These are phyloP conservation scores for Fusarium heterosporum DNA, from an alignment of 2,329 filamentous ascomycete species.

Conservation along the genomic window DNA sequence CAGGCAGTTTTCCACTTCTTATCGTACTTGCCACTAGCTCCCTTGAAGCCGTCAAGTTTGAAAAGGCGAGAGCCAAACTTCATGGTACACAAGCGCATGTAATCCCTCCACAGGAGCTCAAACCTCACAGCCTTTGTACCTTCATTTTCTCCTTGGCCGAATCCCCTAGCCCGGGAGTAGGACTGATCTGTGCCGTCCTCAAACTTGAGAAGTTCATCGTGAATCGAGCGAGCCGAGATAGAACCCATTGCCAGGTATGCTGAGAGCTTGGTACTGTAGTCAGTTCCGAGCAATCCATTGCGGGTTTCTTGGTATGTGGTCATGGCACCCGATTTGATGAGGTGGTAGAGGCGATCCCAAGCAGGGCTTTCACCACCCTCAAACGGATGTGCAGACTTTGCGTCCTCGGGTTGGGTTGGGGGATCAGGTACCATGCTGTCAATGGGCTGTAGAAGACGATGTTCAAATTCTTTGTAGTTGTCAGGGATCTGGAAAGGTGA, in stretches of 20 bases:
- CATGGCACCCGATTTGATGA: constrained; percentile 71
- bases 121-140: constrained; percentile 77
- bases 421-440: constrained; percentile 62
- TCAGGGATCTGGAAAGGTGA: constrained; percentile 73
- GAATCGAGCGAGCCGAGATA: constrained; percentile 78
- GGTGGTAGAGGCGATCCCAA: constrained; percentile 67
- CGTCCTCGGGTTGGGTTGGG: constrained; percentile 64
- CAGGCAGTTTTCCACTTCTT: constrained; percentile 63
- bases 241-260: constrained; percentile 79
- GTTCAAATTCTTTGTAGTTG: constrained; percentile 63
- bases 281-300: constrained; percentile 75
- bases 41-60: constrained; percentile 69
- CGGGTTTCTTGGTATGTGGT: constrained; percentile 75
- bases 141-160: constrained; percentile 76
- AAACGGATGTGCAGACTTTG: constrained; percentile 73
- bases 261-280: constrained; percentile 82
- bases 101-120: constrained; percentile 83
- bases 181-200: constrained; percentile 69
- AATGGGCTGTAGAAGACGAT: constrained; percentile 69
- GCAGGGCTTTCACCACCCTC: constrained; percentile 73
- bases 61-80: constrained; percentile 78
- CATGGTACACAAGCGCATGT: constrained; percentile 79
- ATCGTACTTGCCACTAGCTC: constrained; percentile 55
- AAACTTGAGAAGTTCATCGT: constrained; percentile 73
- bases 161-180: constrained; percentile 63